phyloP scores from a whole-genome alignment of 2,329 filamentous ascomycete species.

The Helminthosporium solani region DNA sequence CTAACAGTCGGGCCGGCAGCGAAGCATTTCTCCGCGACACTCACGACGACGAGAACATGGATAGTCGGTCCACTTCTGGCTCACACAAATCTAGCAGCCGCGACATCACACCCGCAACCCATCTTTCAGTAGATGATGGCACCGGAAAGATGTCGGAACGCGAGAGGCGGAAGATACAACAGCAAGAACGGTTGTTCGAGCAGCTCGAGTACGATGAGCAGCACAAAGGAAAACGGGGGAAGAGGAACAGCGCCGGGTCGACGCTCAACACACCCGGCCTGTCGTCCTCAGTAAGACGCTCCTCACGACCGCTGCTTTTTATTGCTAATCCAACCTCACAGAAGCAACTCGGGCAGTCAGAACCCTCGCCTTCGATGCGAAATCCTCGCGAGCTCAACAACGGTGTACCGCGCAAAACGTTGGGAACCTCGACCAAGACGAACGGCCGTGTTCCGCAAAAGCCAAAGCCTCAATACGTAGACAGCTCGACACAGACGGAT shows the following conservation, averaged over 20 bases:
- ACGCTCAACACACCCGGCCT: conserved; percentile 53
- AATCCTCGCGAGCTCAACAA: conserved; percentile 37
- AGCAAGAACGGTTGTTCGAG: conserved; percentile 63
- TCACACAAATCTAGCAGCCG: conserved; percentile 59
- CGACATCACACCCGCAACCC: conserved; percentile 60
- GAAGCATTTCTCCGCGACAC: conserved; percentile 53
- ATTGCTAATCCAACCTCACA: conserved; percentile 27
- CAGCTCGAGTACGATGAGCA: conserved; percentile 61
- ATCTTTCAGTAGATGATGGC: conserved; percentile 51
- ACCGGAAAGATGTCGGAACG: conserved; percentile 59
- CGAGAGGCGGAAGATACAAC: conserved; percentile 63
- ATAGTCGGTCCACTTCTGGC: conserved; percentile 59
- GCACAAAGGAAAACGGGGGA: conserved; percentile 54
- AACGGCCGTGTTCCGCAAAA: conserved; percentile 29
- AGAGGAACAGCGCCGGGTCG: conserved; percentile 58
- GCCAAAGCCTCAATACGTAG: conserved; percentile 36
- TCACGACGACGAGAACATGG: conserved; percentile 57
- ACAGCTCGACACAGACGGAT: conserved; percentile 39
- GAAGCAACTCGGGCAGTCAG: conserved; percentile 40
- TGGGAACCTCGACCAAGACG: conserved; percentile 44
- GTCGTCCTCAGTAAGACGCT: conserved; percentile 43
- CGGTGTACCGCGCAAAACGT: conserved; percentile 38
- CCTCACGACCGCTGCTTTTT: conserved; percentile 12
- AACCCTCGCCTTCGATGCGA: conserved; percentile 38
- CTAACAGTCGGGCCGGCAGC: conserved; percentile 61